Evolutionary conservation across 2,329 filamentous ascomycete genomes (phyloP).

Genomic region (Chrysoporthe deuterocubensis): DNA sequence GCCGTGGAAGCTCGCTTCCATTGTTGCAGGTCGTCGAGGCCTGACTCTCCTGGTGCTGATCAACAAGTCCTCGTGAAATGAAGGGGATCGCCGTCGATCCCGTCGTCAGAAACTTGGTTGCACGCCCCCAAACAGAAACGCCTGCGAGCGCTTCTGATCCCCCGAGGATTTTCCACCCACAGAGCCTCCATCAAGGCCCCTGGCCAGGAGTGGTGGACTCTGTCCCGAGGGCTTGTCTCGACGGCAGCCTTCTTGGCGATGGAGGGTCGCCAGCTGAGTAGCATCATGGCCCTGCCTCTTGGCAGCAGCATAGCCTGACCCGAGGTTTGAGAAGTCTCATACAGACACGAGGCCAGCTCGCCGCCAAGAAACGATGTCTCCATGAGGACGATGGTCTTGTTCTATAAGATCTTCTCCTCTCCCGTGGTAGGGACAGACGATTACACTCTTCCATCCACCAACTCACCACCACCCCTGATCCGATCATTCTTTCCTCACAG

Average conservation of each 20-base stretch:
- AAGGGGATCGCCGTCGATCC: conserved; percentile 17
- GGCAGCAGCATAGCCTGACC: conserved; percentile 1
- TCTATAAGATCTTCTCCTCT: conserved; percentile 23
- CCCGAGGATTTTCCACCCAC: neutral
- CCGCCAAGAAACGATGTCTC: conserved; percentile 10
- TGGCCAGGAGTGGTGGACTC: neutral
- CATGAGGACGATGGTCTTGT: neutral
- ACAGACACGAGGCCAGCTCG: conserved; percentile 11
- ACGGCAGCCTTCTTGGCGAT: too few relatives aligned
- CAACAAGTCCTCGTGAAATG: conserved; percentile 14
- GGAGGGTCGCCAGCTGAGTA: too few relatives aligned
- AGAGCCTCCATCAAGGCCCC: neutral
- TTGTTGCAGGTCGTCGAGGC: conserved; percentile 15
- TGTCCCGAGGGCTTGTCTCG: neutral
- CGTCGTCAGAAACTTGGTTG: neutral
- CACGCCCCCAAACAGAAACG: neutral
- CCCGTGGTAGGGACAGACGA: conserved; percentile 1
- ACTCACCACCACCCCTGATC: conserved; percentile 12
- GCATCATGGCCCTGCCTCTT: neutral
- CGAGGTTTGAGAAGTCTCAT: conserved; percentile 14
- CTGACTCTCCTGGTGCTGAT: conserved; percentile 15
- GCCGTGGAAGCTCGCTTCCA: conserved; percentile 10
- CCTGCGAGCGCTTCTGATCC: neutral
- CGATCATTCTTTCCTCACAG: conserved; percentile 21
- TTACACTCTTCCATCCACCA: conserved; percentile 1